A percentile compares a stretch with the other conserved stretches of the same genome.
Conservation (phyloP, 2,329 filamentous ascomycete species). For the Aspergillus flavus region DNA sequence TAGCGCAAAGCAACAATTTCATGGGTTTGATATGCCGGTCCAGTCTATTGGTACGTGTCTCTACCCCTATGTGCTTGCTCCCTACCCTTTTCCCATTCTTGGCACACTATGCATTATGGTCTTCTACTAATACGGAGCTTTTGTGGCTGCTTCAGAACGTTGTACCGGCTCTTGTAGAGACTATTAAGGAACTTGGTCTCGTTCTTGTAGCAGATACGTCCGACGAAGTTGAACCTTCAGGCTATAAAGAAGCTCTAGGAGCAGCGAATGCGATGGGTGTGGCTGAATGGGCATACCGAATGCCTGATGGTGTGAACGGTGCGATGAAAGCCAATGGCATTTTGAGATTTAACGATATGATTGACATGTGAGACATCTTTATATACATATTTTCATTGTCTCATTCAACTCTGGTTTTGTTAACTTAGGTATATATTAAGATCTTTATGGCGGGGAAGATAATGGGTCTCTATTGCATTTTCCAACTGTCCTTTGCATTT, state of each 20-base stretch:
- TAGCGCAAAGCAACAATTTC: conserved; percentile 94
- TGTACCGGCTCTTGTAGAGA: conserved; percentile 87
- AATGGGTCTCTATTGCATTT: background rate
- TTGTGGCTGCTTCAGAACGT: conserved; percentile 66
- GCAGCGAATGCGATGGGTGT: conserved; percentile 32
- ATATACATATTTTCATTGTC: conserved; percentile 7
- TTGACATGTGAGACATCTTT: conserved; percentile 62
- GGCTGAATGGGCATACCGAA: conserved; percentile 49
- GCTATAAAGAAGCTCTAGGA: conserved; percentile 24
- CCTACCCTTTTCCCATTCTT: background rate
- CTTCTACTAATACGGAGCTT: background rate
- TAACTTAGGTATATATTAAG: conserved; percentile 8
- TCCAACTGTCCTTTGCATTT: background rate
- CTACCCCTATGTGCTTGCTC: background rate
- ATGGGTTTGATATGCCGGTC: conserved; percentile 96
- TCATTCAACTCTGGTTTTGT: background rate
- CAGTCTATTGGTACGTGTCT: conserved; percentile 71
- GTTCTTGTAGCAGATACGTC: conserved; percentile 90
- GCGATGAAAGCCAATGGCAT: conserved; percentile 84
- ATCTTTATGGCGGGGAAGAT: background rate
- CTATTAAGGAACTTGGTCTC: conserved; percentile 91
- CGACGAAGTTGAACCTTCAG: conserved; percentile 49
- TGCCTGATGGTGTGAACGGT: conserved; percentile 84
- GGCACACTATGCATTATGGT: background rate
- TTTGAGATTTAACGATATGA: conserved; percentile 87